These are phyloP conservation scores for Singerocomus rubriflavus DNA, from an alignment of 1,284 basidiomycete species.

Conservation along the genomic window DNA sequence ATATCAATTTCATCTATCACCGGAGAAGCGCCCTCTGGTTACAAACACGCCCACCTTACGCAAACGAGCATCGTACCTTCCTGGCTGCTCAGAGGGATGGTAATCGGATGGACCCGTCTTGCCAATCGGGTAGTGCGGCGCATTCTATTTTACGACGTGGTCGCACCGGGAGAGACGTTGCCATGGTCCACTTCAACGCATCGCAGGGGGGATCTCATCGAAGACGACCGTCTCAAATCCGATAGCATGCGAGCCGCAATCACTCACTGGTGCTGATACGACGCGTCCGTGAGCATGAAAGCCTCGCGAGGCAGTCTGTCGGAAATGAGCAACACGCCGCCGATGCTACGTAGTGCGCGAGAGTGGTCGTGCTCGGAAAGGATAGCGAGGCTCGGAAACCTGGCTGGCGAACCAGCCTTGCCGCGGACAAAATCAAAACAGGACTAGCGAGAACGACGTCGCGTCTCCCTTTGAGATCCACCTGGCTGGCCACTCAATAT, in stretches of 20 bases:
- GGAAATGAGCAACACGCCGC: no score
- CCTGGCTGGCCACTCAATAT: no score
- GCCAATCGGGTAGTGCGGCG: neutral
- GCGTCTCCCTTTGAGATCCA: no score
- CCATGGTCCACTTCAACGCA: neutral
- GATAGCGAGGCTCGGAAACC: no score
- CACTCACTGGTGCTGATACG: neutral
- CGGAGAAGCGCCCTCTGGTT: constrained; percentile 21
- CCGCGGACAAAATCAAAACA: no score
- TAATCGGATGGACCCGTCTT: constrained; percentile 15
- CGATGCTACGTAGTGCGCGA: no score
- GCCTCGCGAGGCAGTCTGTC: no score
- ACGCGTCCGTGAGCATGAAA: no score
- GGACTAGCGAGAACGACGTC: no score
- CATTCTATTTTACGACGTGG: constrained; percentile 20
- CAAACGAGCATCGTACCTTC: constrained; percentile 9
- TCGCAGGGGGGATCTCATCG: constrained; percentile 12
- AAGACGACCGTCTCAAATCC: constrained; percentile 7
- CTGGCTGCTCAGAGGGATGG: constrained; percentile 6
- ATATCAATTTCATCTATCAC: constrained; percentile 31
- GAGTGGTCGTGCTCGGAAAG: no score
- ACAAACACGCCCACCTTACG: constrained; percentile 28
- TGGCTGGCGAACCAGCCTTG: no score
- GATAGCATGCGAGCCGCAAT: constrained; percentile 14
- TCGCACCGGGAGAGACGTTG: neutral